Evolutionary conservation across 192 early-diverging fungal species (phyloP), one percentile per base, ranked within the genome.

Genomic region (Mycoemilia scoparia): DNA sequence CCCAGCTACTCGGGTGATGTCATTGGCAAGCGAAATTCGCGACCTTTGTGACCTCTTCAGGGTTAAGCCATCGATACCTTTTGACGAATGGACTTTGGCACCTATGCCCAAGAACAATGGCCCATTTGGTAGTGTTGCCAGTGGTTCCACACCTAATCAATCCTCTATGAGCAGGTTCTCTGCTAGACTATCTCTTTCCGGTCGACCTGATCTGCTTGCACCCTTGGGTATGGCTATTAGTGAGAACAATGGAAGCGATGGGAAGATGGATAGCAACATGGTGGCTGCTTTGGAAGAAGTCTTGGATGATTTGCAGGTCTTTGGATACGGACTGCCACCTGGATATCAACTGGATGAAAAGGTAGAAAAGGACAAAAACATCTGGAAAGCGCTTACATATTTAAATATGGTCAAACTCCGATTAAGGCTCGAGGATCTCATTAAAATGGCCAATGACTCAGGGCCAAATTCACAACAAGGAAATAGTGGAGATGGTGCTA

Each of bases 341-440:
- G 59, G 37, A 15, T 62, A 50, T 13, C 53, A 48, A 27, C 52
- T 62, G 11, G 59, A 62, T 27, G 36, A 51, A 0, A 31, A 45
- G 7, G 59, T 49, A 15, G 33, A 43, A 15, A 47, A 54, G 5
- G 43, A 51, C 5, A 48, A 47, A 1, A 33, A 40, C 5, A 48
- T 62, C 45, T 45, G 48, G 49, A 51, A 51, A 45, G 59, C 53
- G 34, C 43, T 62, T 13, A 54, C 54, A 42, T 41, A 34, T 25
- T 54, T 62, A 2, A 62, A 56, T 43, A 44, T 51, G 38, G 39
- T 49, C 16, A 56, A 34, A 16, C 41, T 62, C 52, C 52, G 53
- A 7, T 26, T 46, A 21, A 45, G 41, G 16, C 45, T 61, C 21
- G 47, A 33, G 3, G 37, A 39, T 7, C 35, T 56, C 26, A 34